Evolutionary conservation across 257 asterid species (phyloP), one percentile per base, ranked within the genome.

Genomic region (Solanum piurae): DNA sequence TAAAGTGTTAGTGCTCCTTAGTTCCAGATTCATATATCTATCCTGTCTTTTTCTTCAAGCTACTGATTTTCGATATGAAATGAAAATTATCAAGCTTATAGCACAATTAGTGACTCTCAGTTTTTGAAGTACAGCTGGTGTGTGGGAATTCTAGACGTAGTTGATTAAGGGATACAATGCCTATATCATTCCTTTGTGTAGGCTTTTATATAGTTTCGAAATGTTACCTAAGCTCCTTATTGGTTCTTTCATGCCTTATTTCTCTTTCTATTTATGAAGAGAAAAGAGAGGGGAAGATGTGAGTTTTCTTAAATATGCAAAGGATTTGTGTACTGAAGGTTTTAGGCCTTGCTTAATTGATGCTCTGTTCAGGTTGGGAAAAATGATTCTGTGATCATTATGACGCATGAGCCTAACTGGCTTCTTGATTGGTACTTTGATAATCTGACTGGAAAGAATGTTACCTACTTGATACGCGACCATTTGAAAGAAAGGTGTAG

Each of bases 361-460:
- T 33, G n/a, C 77, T 34, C 49, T 5, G 88, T 88, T 85, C 95
- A 97, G 99, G 96, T 97, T 42, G 94, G 95, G 27, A 93, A 95
- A 31, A 37, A 90, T 37, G 99, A 97, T 89, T 93, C 96, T 7
- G 99, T 97, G 90, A 96, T 97, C 89, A 96, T 97, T 86, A 94
- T 96, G 99, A 97, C 99, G 27, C 99, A 97, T 55, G 99, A 97
- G 87, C 99, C 99, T 71, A 95, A 91, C 83, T 97, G 99, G 99
- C 96, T 97, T 87, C 98, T 95, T 60, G 99, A 97, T 92, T 96
- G 98, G 98, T 95, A 96, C 91, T 97, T 97, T 94, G 80, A 91
- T 83, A 95, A 94, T 68, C 92, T 86, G 89, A 92, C 97, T 64
- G 99, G 98, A 80, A 95, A 96, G 88, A 97, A 96, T 62, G 90